Conservation (phyloP, 1,139 yeast species). For the Taphrina flavorubra region DNA sequence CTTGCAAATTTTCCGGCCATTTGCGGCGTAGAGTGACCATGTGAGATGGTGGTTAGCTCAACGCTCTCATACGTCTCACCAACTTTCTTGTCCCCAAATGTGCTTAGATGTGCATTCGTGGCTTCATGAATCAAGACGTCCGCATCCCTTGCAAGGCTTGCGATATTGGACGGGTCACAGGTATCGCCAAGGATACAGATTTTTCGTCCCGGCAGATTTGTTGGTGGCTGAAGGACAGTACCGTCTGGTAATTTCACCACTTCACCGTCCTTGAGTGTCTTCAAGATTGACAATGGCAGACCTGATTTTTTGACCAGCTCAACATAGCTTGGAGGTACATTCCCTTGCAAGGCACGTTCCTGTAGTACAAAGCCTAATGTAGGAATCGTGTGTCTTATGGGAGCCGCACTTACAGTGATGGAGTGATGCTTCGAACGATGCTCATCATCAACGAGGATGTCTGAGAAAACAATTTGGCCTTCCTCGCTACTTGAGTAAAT, state of each 20-base stretch:
- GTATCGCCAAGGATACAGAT: constrained; percentile 39
- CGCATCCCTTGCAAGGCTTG: constrained; percentile 8
- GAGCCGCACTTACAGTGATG: constrained; percentile 29
- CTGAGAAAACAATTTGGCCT: constrained; percentile 10
- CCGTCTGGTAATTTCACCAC: constrained; percentile 25
- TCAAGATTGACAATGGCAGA: constrained; percentile 31
- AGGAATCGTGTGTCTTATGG: constrained; percentile 34
- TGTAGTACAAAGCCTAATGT: constrained; percentile 35
- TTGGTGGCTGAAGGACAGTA: constrained; percentile 24
- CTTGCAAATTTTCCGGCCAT: constrained; percentile 39
- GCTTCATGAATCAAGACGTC: constrained; percentile 39
- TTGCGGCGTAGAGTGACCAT: constrained; percentile 39
- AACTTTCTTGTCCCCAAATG: neutral
- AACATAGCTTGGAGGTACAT: constrained; percentile 6
- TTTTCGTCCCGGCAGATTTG: constrained; percentile 22
- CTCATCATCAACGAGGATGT: constrained; percentile 26
- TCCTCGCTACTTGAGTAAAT: neutral
- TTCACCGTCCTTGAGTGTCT: constrained; percentile 17
- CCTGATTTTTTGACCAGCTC: constrained; percentile 13
- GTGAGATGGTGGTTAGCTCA: constrained; percentile 20
- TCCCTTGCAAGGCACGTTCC: constrained; percentile 20
- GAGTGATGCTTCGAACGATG: constrained; percentile 3
- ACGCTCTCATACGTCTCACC: constrained; percentile 25
- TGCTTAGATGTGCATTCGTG: constrained; percentile 27
- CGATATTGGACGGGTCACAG: constrained; percentile 35